Conservation (phyloP, 2,329 filamentous ascomycete genomes). For the Xylariomycetidae sp. region DNA sequence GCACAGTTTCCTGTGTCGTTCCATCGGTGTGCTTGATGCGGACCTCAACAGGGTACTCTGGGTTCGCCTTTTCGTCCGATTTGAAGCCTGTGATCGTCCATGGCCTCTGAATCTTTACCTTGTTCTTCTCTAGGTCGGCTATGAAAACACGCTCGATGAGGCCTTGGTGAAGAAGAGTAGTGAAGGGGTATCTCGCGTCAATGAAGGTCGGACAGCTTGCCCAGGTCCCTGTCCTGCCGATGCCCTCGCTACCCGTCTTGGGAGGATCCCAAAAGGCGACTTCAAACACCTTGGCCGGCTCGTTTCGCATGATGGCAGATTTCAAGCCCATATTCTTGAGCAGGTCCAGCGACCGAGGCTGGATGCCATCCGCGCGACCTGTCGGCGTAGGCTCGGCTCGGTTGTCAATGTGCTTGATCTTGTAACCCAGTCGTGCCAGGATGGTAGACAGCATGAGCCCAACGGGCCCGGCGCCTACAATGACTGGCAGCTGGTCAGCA, state of each 20-base stretch:
- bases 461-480: slow-evolving; percentile 83
- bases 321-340: slow-evolving; percentile 87
- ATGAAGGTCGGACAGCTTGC: slow-evolving; percentile 83
- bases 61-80: slow-evolving; percentile 48
- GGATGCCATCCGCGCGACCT: slow-evolving; percentile 85
- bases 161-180: slow-evolving; percentile 65
- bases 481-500: too few species aligned
- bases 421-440: slow-evolving; percentile 88
- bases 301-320: slow-evolving; percentile 77
- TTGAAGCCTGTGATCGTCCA: slow-evolving; percentile 59
- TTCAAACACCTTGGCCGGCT: slow-evolving; percentile 80
- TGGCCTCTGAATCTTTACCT: slow-evolving; percentile 54
- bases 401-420: slow-evolving; percentile 92
- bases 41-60: slow-evolving; percentile 74
- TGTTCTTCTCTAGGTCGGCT: slow-evolving; percentile 56
- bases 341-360: slow-evolving; percentile 81
- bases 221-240: slow-evolving; percentile 67
- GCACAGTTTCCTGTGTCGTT: slow-evolving; percentile 58
- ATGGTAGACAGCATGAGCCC: slow-evolving; percentile 84
- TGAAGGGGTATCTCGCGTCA: slow-evolving; percentile 65
- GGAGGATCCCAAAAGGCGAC: slow-evolving; percentile 68
- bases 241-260: slow-evolving; percentile 47
- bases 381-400: slow-evolving; percentile 76
- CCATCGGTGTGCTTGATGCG: slow-evolving; percentile 72
- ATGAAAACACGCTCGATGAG: slow-evolving; percentile 66